Conservation (phyloP, 2,329 filamentous ascomycete genomes). For the Trichoderma semiorbis region DNA sequence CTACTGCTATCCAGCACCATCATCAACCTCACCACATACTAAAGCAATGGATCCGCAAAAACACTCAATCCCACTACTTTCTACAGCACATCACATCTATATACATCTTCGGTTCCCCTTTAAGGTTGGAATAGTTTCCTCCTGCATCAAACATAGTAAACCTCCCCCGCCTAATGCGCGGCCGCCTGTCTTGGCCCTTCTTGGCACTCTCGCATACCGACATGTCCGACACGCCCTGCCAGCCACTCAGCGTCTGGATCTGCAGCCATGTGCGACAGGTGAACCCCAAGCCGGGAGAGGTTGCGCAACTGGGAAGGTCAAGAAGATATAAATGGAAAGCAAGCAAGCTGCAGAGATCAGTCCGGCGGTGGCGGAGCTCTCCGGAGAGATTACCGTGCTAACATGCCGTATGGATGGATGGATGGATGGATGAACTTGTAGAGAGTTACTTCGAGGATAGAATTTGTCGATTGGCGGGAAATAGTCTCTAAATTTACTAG, state of each 20-base stretch:
- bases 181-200: neutral
- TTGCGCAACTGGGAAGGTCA: neutral
- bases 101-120: neutral
- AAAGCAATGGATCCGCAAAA: neutral
- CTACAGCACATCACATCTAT: neutral
- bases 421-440: neutral
- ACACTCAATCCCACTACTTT: neutral
- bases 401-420: too few species aligned
- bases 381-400: neutral
- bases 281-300: neutral
- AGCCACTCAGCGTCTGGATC: neutral
- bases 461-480: neutral
- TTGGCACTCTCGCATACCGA: neutral
- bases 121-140: neutral
- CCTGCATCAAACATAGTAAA: neutral
- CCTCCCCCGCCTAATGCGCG: neutral
- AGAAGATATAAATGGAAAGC: neutral
- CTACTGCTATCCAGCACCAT: neutral
- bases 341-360: neutral
- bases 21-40: neutral
- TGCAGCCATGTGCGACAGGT: neutral
- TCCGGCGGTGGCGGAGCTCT: neutral
- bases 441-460: neutral
- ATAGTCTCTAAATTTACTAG: neutral
- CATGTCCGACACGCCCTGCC: neutral